These are phyloP conservation scores for Termitomyces heimii DNA, from an alignment of 768 basidiomycete species.

Conservation along the genomic window DNA sequence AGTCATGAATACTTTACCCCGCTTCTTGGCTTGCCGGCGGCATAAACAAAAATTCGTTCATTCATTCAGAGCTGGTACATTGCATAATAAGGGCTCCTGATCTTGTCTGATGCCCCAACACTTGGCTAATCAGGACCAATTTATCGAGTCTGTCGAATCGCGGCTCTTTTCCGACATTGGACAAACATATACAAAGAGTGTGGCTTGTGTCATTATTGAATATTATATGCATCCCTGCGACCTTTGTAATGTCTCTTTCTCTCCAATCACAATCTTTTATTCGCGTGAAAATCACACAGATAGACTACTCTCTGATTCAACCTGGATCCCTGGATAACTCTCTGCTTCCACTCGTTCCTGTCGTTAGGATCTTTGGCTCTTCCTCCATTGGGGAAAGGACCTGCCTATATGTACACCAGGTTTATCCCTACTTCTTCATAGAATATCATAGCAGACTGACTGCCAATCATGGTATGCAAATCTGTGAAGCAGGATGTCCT, in stretches of 20 bases:
- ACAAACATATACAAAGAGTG: too few species aligned
- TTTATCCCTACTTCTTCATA: constrained; percentile 90
- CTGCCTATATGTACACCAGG: constrained; percentile 89
- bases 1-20: too few species aligned
- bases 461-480: constrained; percentile 49
- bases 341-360: constrained; percentile 60
- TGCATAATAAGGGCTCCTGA: too few species aligned
- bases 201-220: too few species aligned
- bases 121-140: too few species aligned
- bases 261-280: constrained; percentile 12
- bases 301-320: constrained; percentile 56
- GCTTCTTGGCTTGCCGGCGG: too few species aligned
- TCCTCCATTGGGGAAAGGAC: constrained; percentile 73
- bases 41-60: too few species aligned
- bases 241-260: background rate
- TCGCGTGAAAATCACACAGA: constrained; percentile 44
- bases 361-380: constrained; percentile 82
- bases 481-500: background rate
- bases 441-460: constrained; percentile 70
- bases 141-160: too few species aligned
- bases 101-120: too few species aligned
- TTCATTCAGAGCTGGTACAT: too few species aligned
- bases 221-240: background rate
- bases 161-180: too few species aligned
- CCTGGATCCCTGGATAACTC: constrained; percentile 63